Conservation (phyloP, 805 yeast genomes). For the Wickerhamiella nectarea region DNA sequence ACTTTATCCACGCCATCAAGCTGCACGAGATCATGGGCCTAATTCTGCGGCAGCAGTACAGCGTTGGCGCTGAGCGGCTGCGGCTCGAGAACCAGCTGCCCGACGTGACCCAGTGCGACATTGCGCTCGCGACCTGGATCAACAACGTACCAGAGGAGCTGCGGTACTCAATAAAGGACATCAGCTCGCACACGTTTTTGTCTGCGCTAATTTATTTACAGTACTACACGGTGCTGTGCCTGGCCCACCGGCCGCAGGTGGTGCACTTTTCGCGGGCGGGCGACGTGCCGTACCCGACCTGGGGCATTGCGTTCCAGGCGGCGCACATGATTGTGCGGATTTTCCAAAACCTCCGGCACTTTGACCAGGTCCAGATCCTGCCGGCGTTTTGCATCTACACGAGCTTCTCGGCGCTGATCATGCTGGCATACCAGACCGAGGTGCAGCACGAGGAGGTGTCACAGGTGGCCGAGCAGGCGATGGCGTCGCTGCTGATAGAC, state of each 20-base stretch:
- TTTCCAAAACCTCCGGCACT: conserved; percentile 39
- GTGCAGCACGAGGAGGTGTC: conserved; percentile 27
- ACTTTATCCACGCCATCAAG: conserved; percentile 49
- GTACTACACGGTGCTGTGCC: conserved; percentile 58
- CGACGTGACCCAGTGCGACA: conserved; percentile 51
- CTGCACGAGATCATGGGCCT: conserved; percentile 60
- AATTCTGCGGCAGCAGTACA: conserved; percentile 52
- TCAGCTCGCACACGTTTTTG: conserved; percentile 37
- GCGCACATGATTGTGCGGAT: conserved; percentile 62
- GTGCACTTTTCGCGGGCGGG: conserved; percentile 18
- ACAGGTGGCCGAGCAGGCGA: conserved; percentile 28
- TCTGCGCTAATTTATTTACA: conserved; percentile 50
- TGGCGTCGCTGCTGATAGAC: conserved; percentile 22
- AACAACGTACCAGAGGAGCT: conserved; percentile 48
- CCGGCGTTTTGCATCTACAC: conserved; percentile 50
- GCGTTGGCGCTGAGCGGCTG: conserved; percentile 50
- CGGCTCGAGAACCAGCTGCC: conserved; percentile 31
- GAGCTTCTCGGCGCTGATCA: conserved; percentile 49
- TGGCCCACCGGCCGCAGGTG: conserved; percentile 55
- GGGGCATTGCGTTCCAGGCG: conserved; percentile 73
- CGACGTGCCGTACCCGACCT: conserved; percentile 40
- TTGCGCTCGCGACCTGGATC: conserved; percentile 68
- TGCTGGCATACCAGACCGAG: conserved; percentile 57
- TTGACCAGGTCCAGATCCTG: conserved; percentile 36
- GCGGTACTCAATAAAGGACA: conserved; percentile 45